A percentile compares a stretch with the other conserved stretches of the same genome.
phyloP scores from a whole-genome alignment of 1,139 yeast genomes.

The Yamadazyma oceani region DNA sequence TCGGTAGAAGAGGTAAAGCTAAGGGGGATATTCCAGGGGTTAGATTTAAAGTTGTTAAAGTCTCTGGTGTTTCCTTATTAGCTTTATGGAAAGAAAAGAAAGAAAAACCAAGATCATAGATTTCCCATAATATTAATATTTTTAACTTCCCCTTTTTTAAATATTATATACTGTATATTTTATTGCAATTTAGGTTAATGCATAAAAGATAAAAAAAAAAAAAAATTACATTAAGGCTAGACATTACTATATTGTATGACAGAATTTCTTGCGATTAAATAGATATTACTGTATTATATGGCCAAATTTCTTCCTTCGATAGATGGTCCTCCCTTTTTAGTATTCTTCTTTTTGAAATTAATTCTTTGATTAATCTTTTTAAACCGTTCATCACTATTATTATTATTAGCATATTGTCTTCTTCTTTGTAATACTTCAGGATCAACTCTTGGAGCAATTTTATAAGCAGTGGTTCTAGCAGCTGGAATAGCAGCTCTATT shows the following conservation, averaged over 20 bases:
- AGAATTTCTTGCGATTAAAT: too few species aligned
- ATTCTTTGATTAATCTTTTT: slow-evolving; percentile 64
- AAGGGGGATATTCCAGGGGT: slow-evolving; percentile 99
- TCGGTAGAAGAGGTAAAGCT: slow-evolving; percentile 99
- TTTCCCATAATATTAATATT: slow-evolving; percentile 2
- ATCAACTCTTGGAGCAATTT: slow-evolving; percentile 83
- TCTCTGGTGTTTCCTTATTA: slow-evolving; percentile 98
- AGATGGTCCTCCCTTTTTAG: slow-evolving; percentile 70
- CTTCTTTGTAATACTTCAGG: slow-evolving; percentile 33
- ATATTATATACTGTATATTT: slow-evolving; percentile 16
- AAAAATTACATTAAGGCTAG: too few species aligned
- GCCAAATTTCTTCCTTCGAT: slow-evolving; percentile 74
- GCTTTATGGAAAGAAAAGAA: slow-evolving; percentile 99
- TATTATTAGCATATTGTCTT: slow-evolving; percentile 40
- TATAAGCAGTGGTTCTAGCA: slow-evolving; percentile 84
- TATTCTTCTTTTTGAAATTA: slow-evolving; percentile 46
- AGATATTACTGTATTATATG: slow-evolving; percentile 23
- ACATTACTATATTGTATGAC: background rate
- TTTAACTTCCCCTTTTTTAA: slow-evolving; percentile 5
- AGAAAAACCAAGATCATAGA: slow-evolving; percentile 99
- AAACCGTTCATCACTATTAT: slow-evolving; percentile 75
- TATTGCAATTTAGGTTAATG: slow-evolving; percentile 17
- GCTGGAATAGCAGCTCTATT: slow-evolving; percentile 94
- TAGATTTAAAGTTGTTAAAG: slow-evolving; percentile 99
- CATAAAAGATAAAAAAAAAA: slow-evolving; percentile 14